phyloP scores from a whole-genome alignment of 208 protist species.

The Porcisia hertigi region DNA sequence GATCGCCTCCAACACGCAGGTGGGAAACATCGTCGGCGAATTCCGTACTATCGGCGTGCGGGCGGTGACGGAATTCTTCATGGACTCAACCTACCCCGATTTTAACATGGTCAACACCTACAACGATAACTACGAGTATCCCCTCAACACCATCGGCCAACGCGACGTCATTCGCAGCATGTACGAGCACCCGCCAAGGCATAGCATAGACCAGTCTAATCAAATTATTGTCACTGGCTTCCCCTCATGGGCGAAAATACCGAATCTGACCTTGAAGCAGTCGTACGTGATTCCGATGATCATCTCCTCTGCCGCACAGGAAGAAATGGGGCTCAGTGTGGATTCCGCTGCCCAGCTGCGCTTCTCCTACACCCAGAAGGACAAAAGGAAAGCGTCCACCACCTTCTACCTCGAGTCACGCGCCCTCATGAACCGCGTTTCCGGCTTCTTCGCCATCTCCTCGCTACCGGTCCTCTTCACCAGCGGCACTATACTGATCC shows the following conservation, averaged over 20 bases:
- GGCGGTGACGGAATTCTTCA: constrained; percentile 49
- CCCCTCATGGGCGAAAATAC: neutral
- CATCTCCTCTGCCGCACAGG: constrained; percentile 32
- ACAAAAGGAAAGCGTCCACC: constrained; percentile 12
- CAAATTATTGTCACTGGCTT: constrained; percentile 29
- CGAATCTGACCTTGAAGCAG: constrained; percentile 26
- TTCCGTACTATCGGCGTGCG: constrained; percentile 33
- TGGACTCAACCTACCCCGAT: constrained; percentile 57
- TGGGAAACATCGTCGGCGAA: constrained; percentile 41
- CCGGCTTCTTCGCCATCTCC: constrained; percentile 84
- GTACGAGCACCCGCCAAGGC: constrained; percentile 37
- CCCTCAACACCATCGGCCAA: constrained; percentile 29
- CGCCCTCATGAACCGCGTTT: constrained; percentile 82
- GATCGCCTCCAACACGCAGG: constrained; percentile 32
- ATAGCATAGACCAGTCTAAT: neutral
- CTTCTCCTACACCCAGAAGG: constrained; percentile 51
- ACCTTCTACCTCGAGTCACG: constrained; percentile 61
- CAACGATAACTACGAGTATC: constrained; percentile 39
- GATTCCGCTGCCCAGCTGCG: constrained; percentile 27
- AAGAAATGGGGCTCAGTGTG: constrained; percentile 41
- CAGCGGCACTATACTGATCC: constrained; percentile 66
- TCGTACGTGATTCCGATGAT: constrained; percentile 37
- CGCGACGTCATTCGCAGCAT: constrained; percentile 67
- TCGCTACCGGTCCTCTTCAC: constrained; percentile 41
- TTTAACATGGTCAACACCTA: constrained; percentile 55